Percentiles rank a stretch among this genome's conserved stretches.
These are phyloP conservation scores for Penstemon newberryi DNA, from an alignment of 257 asterid genomes.

Conservation along the genomic window DNA sequence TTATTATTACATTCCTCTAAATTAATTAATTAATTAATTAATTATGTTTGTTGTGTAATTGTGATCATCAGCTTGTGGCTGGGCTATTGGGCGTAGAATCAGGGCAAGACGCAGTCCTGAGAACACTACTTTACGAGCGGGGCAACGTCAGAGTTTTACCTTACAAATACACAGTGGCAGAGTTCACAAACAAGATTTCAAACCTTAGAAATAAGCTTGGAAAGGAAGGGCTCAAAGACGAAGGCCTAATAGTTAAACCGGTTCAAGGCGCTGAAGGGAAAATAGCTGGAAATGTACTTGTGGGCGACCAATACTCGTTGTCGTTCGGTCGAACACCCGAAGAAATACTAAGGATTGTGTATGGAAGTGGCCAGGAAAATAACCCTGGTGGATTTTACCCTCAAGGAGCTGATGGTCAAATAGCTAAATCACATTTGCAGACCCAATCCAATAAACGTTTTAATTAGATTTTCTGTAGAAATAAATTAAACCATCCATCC, in stretches of 20 bases:
- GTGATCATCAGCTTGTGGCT: constrained; percentile 46
- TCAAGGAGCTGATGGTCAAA: constrained; percentile 60
- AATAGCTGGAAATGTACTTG: constrained; percentile 57
- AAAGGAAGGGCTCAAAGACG: constrained; percentile 58
- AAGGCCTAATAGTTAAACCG: constrained; percentile 57
- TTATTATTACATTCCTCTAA: too few relatives aligned
- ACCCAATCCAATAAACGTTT: too few relatives aligned
- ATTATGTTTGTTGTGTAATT: not conserved
- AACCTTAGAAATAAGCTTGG: constrained; percentile 56
- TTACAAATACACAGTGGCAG: constrained; percentile 49
- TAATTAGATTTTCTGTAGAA: too few relatives aligned
- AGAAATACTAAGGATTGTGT: constrained; percentile 69
- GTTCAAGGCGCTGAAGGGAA: constrained; percentile 58
- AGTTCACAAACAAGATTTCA: constrained; percentile 53
- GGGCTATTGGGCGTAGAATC: constrained; percentile 70
- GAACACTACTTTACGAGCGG: constrained; percentile 51
- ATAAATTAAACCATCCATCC: too few relatives aligned
- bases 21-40: not conserved
- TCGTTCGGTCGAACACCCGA: constrained; percentile 64
- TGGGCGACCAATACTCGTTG: constrained; percentile 50
- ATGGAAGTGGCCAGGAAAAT: constrained; percentile 55
- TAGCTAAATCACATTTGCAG: constrained; percentile 50
- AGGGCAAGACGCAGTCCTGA: constrained; percentile 69
- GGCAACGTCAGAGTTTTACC: constrained; percentile 34
- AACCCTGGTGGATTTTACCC: constrained; percentile 83